These are phyloP conservation scores for Magnaporthales sp. DNA, from an alignment of 2,329 filamentous ascomycete genomes.

Conservation along the genomic window DNA sequence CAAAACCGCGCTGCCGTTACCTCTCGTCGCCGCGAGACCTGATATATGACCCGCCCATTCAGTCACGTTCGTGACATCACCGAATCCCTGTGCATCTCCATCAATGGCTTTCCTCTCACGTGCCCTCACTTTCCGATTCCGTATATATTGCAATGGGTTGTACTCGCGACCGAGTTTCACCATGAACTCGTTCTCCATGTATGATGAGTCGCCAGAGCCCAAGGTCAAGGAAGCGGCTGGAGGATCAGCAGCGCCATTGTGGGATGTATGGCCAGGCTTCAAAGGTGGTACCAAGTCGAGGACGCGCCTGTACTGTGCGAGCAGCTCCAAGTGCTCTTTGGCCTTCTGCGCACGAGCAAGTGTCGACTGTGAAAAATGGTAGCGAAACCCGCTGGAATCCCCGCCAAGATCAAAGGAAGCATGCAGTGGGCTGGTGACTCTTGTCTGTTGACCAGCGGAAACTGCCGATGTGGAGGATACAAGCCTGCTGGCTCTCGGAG, in stretches of 20 bases:
- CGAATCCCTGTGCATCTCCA: slow-evolving; percentile 67
- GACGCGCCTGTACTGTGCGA: slow-evolving; percentile 73
- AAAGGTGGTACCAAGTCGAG: slow-evolving; percentile 73
- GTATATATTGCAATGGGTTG: slow-evolving; percentile 86
- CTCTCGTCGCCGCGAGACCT: slow-evolving; percentile 29
- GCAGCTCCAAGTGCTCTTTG: slow-evolving; percentile 76
- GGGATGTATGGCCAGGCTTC: slow-evolving; percentile 29
- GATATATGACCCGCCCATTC: slow-evolving; percentile 69
- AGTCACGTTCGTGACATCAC: slow-evolving; percentile 61
- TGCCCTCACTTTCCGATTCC: slow-evolving; percentile 78
- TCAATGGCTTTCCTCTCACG: slow-evolving; percentile 69
- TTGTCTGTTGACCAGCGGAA: slow-evolving; percentile 16
- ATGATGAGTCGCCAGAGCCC: slow-evolving; percentile 29
- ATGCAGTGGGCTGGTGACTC: slow-evolving; percentile 28
- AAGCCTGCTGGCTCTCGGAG: slow-evolving; percentile 32
- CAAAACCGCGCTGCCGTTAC: slow-evolving; percentile 7
- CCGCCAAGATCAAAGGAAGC: slow-evolving; percentile 29
- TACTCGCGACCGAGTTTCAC: slow-evolving; percentile 59
- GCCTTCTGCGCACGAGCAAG: slow-evolving; percentile 76
- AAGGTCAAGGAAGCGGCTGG: slow-evolving; percentile 14
- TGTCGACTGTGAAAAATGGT: slow-evolving; percentile 71
- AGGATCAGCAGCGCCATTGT: slow-evolving; percentile 26
- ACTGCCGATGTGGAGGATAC: not conserved
- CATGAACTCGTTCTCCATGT: slow-evolving; percentile 20
- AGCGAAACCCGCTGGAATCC: slow-evolving; percentile 41